Percentiles rank a stretch among this genome's conserved stretches.
Conservation (phyloP, 371 early-diverging fungal species). For the Amoeboaphelidium occidentale region DNA sequence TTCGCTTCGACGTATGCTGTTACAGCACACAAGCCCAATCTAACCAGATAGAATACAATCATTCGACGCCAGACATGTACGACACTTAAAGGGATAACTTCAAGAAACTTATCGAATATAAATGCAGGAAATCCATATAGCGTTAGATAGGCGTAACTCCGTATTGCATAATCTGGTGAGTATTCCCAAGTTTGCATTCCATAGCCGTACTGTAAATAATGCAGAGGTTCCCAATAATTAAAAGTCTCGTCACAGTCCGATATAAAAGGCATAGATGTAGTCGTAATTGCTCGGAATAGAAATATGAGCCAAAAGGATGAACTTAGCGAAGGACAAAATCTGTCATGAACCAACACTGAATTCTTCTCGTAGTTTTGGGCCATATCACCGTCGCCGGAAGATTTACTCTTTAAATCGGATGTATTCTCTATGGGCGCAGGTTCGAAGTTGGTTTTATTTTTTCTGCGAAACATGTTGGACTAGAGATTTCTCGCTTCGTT, state of each 20-base stretch:
- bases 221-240: slow-evolving; percentile 88
- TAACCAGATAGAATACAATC: neutral
- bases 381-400: too few relatives aligned
- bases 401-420: too few relatives aligned
- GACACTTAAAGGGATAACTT: neutral
- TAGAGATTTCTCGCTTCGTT: too few relatives aligned
- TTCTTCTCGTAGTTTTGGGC: too few relatives aligned
- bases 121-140: slow-evolving; percentile 21
- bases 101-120: slow-evolving; percentile 16
- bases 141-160: slow-evolving; percentile 54
- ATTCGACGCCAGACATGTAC: neutral
- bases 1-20: slow-evolving; percentile 42
- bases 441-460: too few relatives aligned
- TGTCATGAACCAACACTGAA: too few relatives aligned
- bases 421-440: too few relatives aligned
- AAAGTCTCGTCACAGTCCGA: slow-evolving; percentile 75
- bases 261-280: neutral
- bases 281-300: too few relatives aligned
- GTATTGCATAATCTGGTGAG: slow-evolving; percentile 56
- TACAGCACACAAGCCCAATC: slow-evolving; percentile 29
- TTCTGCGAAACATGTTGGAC: too few relatives aligned
- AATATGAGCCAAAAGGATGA: too few relatives aligned
- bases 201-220: slow-evolving; percentile 52
- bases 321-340: too few relatives aligned
- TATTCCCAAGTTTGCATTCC: slow-evolving; percentile 95